Base-by-base conservation (phyloP, 75 land plant species). In the Picea sitchensis region DNA sequence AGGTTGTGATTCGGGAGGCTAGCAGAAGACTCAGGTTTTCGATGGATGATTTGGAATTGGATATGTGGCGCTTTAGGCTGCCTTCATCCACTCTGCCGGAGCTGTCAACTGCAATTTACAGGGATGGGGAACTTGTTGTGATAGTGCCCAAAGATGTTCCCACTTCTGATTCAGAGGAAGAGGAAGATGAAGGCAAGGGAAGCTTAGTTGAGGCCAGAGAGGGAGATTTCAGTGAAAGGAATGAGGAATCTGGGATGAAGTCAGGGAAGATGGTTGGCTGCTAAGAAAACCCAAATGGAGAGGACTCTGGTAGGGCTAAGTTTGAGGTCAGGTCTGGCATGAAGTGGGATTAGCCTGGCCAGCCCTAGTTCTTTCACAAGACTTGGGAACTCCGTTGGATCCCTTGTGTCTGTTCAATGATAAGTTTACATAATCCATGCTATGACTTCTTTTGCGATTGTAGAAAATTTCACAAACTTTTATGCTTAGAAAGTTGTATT, bases 21-120 rank as follows among this genome's bases (percentile, higher is more conserved):
- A 21, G 11, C 17, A 51, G 56, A 58, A 21, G 30, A 31, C 41
- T 20, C 58, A 30, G 58, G 44, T 47, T 76, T 17, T 20, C 54
- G 3, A 47, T 71, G 58, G 73, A 59, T 59, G 75, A 76, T 57
- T 34, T 84, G 21, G 82, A 82, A 77, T 59, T 87, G 41, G 85
- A 87, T 76, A 26, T 81, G 60, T 91, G 92, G 93, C 65, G 93
- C 78, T 91, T 91, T 74, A 77, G 93, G 79, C 85, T 91, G 41
- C 93, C 93, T 5, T 76, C 83, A 7, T 81, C 79, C 21, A 84
- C 92, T 34, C 62, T 61, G 62, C 92, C 92, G 20, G 92, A 86
- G 79, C 73, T 83, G 59, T 89, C 93, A 26, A 76, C 54, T 1
- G 93, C 90, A 44, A 76, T 5, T 47, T 90, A 90, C 59, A 68